Evolutionary conservation across 441 rosid species (phyloP).

Genomic region (Hura crepitans): DNA sequence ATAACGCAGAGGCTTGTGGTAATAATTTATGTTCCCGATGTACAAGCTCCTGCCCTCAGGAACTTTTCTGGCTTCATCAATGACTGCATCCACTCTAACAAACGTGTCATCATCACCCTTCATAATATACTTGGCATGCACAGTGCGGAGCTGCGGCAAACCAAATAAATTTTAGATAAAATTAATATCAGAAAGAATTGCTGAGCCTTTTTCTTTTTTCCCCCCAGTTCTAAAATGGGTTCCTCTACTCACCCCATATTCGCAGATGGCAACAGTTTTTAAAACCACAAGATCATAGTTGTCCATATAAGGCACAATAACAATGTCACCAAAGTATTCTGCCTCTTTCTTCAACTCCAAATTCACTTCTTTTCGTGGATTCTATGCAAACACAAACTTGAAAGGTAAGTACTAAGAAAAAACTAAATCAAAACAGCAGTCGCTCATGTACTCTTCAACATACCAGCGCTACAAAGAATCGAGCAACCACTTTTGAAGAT

Average conservation of each 20-base stretch:
- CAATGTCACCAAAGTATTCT: slow-evolving; percentile 77
- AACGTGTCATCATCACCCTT: slow-evolving; percentile 89
- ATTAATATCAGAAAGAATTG: not conserved
- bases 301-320: slow-evolving; percentile 87
- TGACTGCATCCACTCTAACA: slow-evolving; percentile 62
- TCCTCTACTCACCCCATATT: slow-evolving; percentile 64
- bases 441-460: slow-evolving; percentile 18
- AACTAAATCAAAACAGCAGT: not conserved
- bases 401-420: slow-evolving; percentile 3
- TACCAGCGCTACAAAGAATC: slow-evolving; percentile 89
- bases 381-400: slow-evolving; percentile 36
- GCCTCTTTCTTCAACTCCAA: slow-evolving; percentile 84
- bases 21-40: slow-evolving; percentile 77
- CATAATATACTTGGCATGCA: slow-evolving; percentile 67
- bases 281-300: slow-evolving; percentile 84
- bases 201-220: slow-evolving; percentile 1
- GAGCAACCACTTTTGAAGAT: slow-evolving; percentile 80
- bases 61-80: slow-evolving; percentile 55
- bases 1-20: slow-evolving; percentile 69
- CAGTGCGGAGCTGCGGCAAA: slow-evolving; percentile 47
- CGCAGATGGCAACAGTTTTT: slow-evolving; percentile 89
- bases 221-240: slow-evolving; percentile 2
- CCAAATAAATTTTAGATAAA: slow-evolving; percentile 11
- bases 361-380: slow-evolving; percentile 77
- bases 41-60: slow-evolving; percentile 62